phyloP scores from a whole-genome alignment of 352 stramenopile species.

The Phytophthora kernoviae region DNA sequence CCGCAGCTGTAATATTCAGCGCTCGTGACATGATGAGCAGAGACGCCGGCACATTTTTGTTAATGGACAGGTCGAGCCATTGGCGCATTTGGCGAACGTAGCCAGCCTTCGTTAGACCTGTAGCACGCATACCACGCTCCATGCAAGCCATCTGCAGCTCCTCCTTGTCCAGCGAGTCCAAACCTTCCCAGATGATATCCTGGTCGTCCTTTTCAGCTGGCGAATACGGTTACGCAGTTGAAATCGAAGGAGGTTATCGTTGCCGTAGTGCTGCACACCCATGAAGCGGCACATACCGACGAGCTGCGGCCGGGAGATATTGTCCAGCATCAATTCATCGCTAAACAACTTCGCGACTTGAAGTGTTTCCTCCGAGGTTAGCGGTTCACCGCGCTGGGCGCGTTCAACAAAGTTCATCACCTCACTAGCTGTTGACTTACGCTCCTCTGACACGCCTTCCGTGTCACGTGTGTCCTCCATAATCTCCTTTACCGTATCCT shows the following conservation, averaged over 20 bases:
- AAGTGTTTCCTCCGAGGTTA: conserved; percentile 81
- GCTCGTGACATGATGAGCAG: conserved; percentile 98
- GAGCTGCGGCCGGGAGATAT: conserved; percentile 97
- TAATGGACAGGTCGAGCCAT: conserved; percentile 98
- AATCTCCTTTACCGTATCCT: conserved; percentile 95
- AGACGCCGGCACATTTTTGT: conserved; percentile 98
- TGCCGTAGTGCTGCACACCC: conserved; percentile 95
- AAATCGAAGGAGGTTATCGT: conserved; percentile 97
- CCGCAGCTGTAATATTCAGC: conserved; percentile 93
- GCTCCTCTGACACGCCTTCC: conserved; percentile 79
- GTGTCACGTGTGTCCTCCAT: conserved; percentile 85
- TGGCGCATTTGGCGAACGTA: conserved; percentile 96
- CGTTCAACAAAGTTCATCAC: conserved; percentile 88
- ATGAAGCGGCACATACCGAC: conserved; percentile 98
- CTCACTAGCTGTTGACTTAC: conserved; percentile 77
- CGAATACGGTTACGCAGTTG: conserved; percentile 93
- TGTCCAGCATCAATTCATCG: conserved; percentile 98
- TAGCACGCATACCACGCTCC: conserved; percentile 97
- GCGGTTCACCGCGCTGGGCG: conserved; percentile 74
- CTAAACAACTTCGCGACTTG: conserved; percentile 95
- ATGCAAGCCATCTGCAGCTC: conserved; percentile 97
- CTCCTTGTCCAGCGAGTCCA: conserved; percentile 97
- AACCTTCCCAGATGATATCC: conserved; percentile 98
- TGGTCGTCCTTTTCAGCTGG: conserved; percentile 98
- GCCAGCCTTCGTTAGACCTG: conserved; percentile 95